A percentile compares a stretch with the other conserved stretches of the same genome.
Evolutionary conservation across 2,329 filamentous ascomycete species (phyloP).

Genomic region (Aspergillus fructus): DNA sequence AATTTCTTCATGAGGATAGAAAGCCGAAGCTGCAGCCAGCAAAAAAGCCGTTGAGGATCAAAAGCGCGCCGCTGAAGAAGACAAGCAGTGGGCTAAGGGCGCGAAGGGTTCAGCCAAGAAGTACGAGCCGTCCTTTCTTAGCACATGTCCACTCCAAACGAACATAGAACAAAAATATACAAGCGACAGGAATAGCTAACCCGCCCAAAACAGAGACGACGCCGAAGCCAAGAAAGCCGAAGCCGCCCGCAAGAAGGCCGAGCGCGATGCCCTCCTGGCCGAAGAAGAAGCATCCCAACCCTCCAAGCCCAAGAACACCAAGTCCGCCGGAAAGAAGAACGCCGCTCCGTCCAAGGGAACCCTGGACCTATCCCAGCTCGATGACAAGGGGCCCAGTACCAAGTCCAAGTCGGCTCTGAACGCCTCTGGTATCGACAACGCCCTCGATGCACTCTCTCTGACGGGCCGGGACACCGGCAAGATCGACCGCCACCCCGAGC

Average conservation of each 20-base stretch:
- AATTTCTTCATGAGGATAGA: constrained; percentile 50
- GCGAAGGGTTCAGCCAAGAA: constrained; percentile 84
- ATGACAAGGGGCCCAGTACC: constrained; percentile 51
- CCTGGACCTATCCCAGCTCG: constrained; percentile 73
- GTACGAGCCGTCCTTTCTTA: constrained; percentile 51
- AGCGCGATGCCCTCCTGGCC: constrained; percentile 76
- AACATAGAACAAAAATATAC: background rate
- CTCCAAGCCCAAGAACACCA: constrained; percentile 60
- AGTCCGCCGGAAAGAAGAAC: constrained; percentile 52
- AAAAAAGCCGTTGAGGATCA: constrained; percentile 73
- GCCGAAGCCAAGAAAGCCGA: constrained; percentile 83
- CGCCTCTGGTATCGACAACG: constrained; percentile 88
- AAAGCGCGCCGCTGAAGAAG: constrained; percentile 66
- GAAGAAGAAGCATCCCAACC: constrained; percentile 75
- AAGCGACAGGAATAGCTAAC: background rate
- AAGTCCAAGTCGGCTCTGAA: constrained; percentile 56
- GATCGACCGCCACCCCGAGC: constrained; percentile 85
- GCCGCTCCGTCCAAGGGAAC: constrained; percentile 10
- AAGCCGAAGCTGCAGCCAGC: constrained; percentile 79
- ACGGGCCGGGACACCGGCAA: constrained; percentile 61
- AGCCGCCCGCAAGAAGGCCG: constrained; percentile 83
- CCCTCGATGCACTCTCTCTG: constrained; percentile 79
- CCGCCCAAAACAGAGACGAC: constrained; percentile 63
- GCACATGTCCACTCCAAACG: background rate
- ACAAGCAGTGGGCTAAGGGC: constrained; percentile 79